phyloP scores from a whole-genome alignment of 495 filamentous ascomycete genomes.

The Penicillium fimorum region DNA sequence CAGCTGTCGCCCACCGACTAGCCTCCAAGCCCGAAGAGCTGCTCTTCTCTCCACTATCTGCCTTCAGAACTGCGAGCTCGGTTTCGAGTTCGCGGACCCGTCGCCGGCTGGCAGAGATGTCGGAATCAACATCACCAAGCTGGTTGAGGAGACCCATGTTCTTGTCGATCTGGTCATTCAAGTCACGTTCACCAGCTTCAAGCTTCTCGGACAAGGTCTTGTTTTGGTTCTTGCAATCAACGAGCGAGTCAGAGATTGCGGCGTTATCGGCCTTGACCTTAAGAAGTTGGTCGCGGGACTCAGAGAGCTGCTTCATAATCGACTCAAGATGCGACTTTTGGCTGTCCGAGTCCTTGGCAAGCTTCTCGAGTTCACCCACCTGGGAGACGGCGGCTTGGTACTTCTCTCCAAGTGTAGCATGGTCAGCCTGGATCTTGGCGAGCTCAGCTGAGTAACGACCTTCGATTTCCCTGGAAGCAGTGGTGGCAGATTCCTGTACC shows the following conservation, averaged over 20 bases:
- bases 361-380: conserved; percentile 38
- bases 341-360: conserved; percentile 28
- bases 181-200: conserved; percentile 35
- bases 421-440: conserved; percentile 33
- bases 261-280: conserved; percentile 36
- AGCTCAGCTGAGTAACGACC: conserved; percentile 35
- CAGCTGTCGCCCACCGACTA: conserved; percentile 45
- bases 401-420: conserved; percentile 34
- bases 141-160: conserved; percentile 50
- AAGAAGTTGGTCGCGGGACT: conserved; percentile 36
- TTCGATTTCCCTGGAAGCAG: conserved; percentile 32
- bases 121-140: conserved; percentile 42
- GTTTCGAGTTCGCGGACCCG: conserved; percentile 48
- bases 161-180: conserved; percentile 49
- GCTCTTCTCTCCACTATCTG: conserved; percentile 28
- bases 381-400: conserved; percentile 29
- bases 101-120: conserved; percentile 39
- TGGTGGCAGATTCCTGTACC: conserved; percentile 27
- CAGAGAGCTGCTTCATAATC: conserved; percentile 34
- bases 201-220: conserved; percentile 39
- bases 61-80: conserved; percentile 42
- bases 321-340: conserved; percentile 38
- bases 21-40: conserved; percentile 32
- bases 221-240: conserved; percentile 32
- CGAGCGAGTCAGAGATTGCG: conserved; percentile 30